These are phyloP conservation scores for Trematosphaeria pertusa DNA, from an alignment of 2,329 filamentous ascomycete genomes.

Conservation along the genomic window DNA sequence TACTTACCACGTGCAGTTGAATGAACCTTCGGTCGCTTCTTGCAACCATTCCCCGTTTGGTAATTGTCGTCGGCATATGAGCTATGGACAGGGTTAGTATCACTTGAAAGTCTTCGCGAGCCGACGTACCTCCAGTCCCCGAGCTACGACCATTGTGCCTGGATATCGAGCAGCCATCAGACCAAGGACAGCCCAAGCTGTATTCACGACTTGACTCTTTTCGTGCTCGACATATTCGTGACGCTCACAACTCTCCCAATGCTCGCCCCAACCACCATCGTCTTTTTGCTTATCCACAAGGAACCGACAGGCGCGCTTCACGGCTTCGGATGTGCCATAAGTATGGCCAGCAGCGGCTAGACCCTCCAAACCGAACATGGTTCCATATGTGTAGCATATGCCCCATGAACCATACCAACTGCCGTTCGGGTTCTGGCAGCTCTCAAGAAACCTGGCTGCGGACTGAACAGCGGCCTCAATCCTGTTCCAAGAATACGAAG, in stretches of 20 bases:
- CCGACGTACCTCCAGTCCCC: constrained; percentile 76
- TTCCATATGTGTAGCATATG: constrained; percentile 96
- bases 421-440: constrained; percentile 77
- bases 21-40: constrained; percentile 95
- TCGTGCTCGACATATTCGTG: constrained; percentile 78
- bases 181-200: constrained; percentile 85
- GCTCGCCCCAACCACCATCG: constrained; percentile 97
- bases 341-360: constrained; percentile 81
- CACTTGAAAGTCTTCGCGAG: no score
- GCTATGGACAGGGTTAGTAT: constrained; percentile 65
- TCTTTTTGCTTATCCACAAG: constrained; percentile 81
- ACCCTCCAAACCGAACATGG: constrained; percentile 93
- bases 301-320: constrained; percentile 82
- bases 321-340: constrained; percentile 73
- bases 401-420: constrained; percentile 98
- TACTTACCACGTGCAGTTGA: constrained; percentile 91
- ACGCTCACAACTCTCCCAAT: constrained; percentile 83
- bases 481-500: constrained; percentile 77
- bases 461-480: constrained; percentile 74
- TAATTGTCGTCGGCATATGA: constrained; percentile 68
- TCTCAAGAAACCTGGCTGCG: constrained; percentile 83
- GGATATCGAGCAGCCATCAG: constrained; percentile 85
- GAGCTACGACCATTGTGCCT: constrained; percentile 72
- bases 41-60: constrained; percentile 92
- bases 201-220: constrained; percentile 90